Evolutionary conservation across 352 stramenopile genomes (phyloP).

Genomic region (Globisporangium cylindrosporum): DNA sequence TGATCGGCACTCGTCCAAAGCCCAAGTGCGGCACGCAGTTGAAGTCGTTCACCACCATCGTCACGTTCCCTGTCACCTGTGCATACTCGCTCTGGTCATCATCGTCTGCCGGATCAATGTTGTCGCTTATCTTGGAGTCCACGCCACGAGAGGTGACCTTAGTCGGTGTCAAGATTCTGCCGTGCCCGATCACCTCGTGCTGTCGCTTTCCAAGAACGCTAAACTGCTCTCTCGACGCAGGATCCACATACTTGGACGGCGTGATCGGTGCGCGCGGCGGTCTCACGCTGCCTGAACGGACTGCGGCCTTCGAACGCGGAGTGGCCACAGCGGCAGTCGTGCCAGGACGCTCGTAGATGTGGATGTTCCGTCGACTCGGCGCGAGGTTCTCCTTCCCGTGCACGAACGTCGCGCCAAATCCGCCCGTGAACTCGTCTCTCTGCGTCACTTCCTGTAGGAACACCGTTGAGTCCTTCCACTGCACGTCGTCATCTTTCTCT

Average conservation of each 20-base stretch:
- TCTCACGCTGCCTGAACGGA: conserved; percentile 1
- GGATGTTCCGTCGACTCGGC: conserved; percentile 16
- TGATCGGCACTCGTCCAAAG: conserved; percentile 55
- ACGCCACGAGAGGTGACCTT: neutral
- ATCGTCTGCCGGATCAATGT: neutral
- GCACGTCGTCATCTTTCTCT: conserved; percentile 15
- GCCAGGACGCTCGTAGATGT: conserved; percentile 12
- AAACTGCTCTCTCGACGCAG: conserved; percentile 8
- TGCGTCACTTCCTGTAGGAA: conserved; percentile 15
- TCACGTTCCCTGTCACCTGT: conserved; percentile 8
- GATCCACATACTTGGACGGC: conserved; percentile 2
- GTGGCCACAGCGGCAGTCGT: neutral
- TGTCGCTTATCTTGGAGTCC: neutral
- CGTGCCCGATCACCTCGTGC: neutral
- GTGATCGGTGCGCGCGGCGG: conserved; percentile 15
- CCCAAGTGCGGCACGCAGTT: conserved; percentile 31
- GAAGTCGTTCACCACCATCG: conserved; percentile 53
- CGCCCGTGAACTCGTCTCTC: conserved; percentile 2
- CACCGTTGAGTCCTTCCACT: conserved; percentile 19
- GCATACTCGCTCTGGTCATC: neutral
- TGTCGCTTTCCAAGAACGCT: conserved; percentile 22
- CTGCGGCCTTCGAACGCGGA: neutral
- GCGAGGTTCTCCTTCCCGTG: conserved; percentile 26
- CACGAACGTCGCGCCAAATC: neutral
- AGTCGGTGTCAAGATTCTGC: neutral